Base-by-base conservation (phyloP, 495 filamentous ascomycete genomes). In the Xylona heveae region DNA sequence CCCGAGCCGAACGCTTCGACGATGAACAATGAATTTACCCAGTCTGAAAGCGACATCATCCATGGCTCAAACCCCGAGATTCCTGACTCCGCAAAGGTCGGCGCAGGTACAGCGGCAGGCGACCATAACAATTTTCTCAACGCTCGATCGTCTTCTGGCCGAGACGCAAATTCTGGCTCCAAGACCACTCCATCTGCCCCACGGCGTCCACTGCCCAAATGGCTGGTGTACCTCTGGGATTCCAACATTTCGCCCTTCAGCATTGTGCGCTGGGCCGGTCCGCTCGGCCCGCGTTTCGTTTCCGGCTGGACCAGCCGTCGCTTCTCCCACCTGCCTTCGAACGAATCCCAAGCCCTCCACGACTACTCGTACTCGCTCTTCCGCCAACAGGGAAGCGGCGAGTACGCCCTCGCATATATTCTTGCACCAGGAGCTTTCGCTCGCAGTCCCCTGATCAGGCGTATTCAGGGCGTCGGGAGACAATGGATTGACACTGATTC, bases 341-440 rank as follows among this genome's bases (percentile, higher is more conserved):
- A 74, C 19, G 85, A 97, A 53, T 71, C 77, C 19, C 66, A 81
- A 36, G 78, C 75, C 0, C 60, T 97, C 5, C 88, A 97, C 45
- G 68, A 76, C 40, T 97, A 97, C 50, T 70, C 79, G 3, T 97
- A 94, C 54, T 75, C 78, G 1, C 74, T 97, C n/a, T 95, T 95
- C 62, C 71, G 72, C 28, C 78, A 88, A 41, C 66, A 72, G 13
- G 88, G 90, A n/a, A 81, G 74, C 36, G 85, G 90, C 30, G 88
- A 97, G 48, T 97, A 95, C 48, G 90, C 74, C 0, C 67, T 97
- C 0, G 68, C 84, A 5, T 94, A 94, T 45, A 68, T 97, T 21
- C 67, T 95, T 7, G 88, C 90, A 0, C 88, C 88, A 0, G 88
- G 88, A 0, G 88, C 90, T 1, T 85, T 84, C 40, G 90, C 88